Evolutionary conservation across 2,329 filamentous ascomycete species (phyloP).

Genomic region (Xylaria sp.): DNA sequence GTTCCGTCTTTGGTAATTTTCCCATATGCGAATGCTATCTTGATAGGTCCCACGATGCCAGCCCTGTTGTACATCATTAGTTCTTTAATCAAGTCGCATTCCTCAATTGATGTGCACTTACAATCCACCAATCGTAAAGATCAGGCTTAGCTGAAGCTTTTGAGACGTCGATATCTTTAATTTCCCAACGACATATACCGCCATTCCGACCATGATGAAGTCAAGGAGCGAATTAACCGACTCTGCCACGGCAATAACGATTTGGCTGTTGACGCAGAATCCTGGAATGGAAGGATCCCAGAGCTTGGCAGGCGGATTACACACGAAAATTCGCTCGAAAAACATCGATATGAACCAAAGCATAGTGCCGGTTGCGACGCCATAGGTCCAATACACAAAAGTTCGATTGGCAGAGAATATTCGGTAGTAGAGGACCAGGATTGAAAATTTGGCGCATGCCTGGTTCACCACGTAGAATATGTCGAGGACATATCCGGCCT

Average conservation of each 20-base stretch:
- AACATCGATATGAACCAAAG: background rate
- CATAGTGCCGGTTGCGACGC: background rate
- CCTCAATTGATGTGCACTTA: background rate
- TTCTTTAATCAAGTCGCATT: background rate
- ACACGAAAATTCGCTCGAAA: background rate
- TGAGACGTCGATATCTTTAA: background rate
- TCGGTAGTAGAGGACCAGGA: slow-evolving; percentile 3
- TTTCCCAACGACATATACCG: background rate
- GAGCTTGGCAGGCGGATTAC: slow-evolving; percentile 6
- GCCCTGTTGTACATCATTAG: background rate
- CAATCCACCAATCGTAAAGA: background rate
- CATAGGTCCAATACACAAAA: background rate
- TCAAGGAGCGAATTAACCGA: slow-evolving; percentile 1
- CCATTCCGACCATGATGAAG: background rate
- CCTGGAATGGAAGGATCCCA: slow-evolving; percentile 1
- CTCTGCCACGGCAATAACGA: background rate
- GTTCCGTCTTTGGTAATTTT: slow-evolving; percentile 8
- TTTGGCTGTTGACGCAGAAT: background rate
- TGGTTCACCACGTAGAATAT: background rate
- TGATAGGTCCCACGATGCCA: background rate
- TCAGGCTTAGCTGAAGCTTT: background rate
- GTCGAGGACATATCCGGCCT: slow-evolving; percentile 1
- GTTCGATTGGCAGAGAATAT: slow-evolving; percentile 1
- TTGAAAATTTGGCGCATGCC: slow-evolving; percentile 2
- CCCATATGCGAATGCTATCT: background rate